Conservation (phyloP, 192 early-diverging fungal genomes). For the Phycomyces blakesleeanus region DNA sequence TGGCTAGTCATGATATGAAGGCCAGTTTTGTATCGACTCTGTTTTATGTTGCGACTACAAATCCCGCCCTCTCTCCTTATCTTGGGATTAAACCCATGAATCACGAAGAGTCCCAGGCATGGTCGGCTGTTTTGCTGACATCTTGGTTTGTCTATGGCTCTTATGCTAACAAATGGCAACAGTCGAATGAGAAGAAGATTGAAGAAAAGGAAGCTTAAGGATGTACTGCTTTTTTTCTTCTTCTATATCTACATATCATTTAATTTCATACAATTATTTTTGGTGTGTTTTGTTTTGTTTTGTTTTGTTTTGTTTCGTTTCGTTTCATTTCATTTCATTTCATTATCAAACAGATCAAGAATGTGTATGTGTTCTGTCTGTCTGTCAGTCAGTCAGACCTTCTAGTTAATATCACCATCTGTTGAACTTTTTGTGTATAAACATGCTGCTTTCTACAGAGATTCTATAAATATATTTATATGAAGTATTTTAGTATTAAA, state of each 20-base stretch:
- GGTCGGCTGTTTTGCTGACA: constrained; percentile 20
- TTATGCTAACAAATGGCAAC: not conserved
- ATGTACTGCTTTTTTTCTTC: not conserved
- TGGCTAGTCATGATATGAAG: constrained; percentile 25
- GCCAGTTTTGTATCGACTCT: constrained; percentile 21
- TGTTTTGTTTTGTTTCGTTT: too few relatives aligned
- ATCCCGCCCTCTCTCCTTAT: constrained; percentile 14
- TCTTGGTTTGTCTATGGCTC: constrained; percentile 16
- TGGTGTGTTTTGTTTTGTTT: too few relatives aligned
- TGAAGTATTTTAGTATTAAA: too few relatives aligned
- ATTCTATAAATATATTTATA: too few relatives aligned
- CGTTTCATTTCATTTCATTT: too few relatives aligned
- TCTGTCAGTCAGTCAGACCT: too few relatives aligned
- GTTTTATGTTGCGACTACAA: constrained; percentile 27
- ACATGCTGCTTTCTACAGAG: too few relatives aligned
- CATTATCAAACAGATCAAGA: too few relatives aligned
- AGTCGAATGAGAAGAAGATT: not conserved
- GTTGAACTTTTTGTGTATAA: too few relatives aligned
- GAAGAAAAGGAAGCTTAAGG: not conserved
- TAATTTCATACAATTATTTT: too few relatives aligned
- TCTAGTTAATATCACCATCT: too few relatives aligned
- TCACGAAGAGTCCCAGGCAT: constrained; percentile 27
- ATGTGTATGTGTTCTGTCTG: too few relatives aligned
- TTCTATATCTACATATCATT: not conserved
- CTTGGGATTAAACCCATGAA: constrained; percentile 9